Base-by-base conservation (phyloP, 1,139 yeast genomes). In the Dujonia santamariae region DNA sequence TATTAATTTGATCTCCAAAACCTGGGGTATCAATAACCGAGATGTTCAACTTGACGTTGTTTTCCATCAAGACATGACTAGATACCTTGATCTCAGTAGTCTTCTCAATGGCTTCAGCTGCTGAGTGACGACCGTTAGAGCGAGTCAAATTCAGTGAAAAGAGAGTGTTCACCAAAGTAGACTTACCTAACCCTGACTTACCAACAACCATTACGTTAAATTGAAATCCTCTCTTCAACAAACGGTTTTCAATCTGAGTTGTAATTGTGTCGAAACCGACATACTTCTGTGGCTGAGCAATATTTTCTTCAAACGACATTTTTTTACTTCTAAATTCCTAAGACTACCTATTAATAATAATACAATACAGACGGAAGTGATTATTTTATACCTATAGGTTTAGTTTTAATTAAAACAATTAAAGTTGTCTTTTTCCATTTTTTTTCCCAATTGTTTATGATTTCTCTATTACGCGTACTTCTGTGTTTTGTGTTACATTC, bases 191-290 rank as follows among this genome's bases (percentile, higher is more conserved):
- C 2, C 98, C 98, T 16, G 96, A 85, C 57, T 86, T 84, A 38
- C 94, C 98, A 30, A 92, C 97, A 36, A 85, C 85, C 94, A 92
- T 88, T 40, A 92, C 66, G 55, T 92, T 92, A 65, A 92, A 85
- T 56, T 87, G 95, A 63, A 92, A 92, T 8, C 98, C 98, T 51
- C 94, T 77, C 58, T 87, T 90, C 61, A 92, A 72, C 49, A 92
- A 71, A 47, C 97, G 79, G 59, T 85, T 87, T 61, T 92, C 97
- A 54, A 92, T 92, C 65, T 92, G 98, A 28, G 85, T 77, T 37
- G 98, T 92, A 62, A 92, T 90, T 46, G 97, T 84, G 63, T 92
- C 97, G 57, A 92, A 92, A 34, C 98, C 98, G 44, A 90, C 97
- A 57, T 87, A 87, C 47, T 67, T 67, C 38, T 52, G 56, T 4